phyloP scores from a whole-genome alignment of 225 moss, liverwort and hornwort species.

The Physcomitrium patens region DNA sequence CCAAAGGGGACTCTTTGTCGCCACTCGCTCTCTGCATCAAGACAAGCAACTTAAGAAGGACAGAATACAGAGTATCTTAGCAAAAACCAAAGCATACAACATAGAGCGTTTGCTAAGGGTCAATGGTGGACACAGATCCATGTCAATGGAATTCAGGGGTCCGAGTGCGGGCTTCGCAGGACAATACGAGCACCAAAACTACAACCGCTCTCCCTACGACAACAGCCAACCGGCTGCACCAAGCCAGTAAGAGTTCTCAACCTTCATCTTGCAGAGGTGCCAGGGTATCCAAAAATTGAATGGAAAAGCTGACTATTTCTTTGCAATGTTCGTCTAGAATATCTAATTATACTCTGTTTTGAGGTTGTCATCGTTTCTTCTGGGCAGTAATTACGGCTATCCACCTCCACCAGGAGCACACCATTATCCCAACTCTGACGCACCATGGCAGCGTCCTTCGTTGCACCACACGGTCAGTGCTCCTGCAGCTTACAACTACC shows the following conservation, averaged over 20 bases:
- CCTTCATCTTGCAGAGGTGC: background rate
- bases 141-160: constrained; percentile 12
- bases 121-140: background rate
- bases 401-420: background rate
- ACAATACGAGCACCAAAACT: constrained; percentile 14
- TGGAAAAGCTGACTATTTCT: too few species aligned
- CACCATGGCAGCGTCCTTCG: constrained; percentile 9
- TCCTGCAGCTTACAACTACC: constrained; percentile 20
- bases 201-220: background rate
- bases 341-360: background rate
- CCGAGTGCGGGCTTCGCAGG: constrained; percentile 17
- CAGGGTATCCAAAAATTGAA: background rate
- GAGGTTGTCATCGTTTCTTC: constrained; percentile 5
- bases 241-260: background rate
- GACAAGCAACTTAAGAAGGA: constrained; percentile 19
- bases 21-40: constrained; percentile 15
- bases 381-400: constrained; percentile 14
- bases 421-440: background rate
- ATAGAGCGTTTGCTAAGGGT: constrained; percentile 12
- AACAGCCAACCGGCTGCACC: background rate
- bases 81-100: constrained; percentile 17
- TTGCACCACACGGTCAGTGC: constrained; percentile 16
- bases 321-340: background rate
- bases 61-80: constrained; percentile 10
- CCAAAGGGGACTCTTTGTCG: background rate